Evolutionary conservation across 495 filamentous ascomycete species (phyloP), one percentile per base, ranked within the genome.

Genomic region (Aspergillus hancockii): DNA sequence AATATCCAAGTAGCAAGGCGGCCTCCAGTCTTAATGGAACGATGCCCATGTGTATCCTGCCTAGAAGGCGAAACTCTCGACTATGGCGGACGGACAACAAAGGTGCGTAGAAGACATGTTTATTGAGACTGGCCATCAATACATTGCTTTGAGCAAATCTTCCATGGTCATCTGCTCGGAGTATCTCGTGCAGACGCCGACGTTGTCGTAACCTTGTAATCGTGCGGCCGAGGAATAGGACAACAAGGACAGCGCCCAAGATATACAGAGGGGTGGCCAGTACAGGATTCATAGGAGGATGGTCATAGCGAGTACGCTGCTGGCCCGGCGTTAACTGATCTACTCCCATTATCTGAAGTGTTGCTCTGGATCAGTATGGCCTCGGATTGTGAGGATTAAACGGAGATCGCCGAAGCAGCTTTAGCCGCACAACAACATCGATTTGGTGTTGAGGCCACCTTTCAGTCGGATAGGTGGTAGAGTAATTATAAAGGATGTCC

Each of bases 91-190:
- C 57, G 4, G 67, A 68, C 30, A 70, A 68, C 8, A 77, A 41
- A 23, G 77, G 75, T 22, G 77, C 77, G 62, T 79, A 79, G 13
- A 78, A 63, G 18, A 79, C 16, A 67, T 79, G 70, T 61, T 70
- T 73, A 51, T 79, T 78, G 30, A 78, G 49, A 8, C 41, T 61
- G 25, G 73, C 65, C n/a, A 62, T 66, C 0, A 65, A 2, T 0
- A 28, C 2, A 59, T 41, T 68, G 31, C 63, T 66, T 16, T 41
- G 52, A 0, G 66, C 57, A 14, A 70, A 64, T 32, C 57, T 62
- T 4, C 41, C 59, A 53, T 78, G 75, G 46, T 71, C 61, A 9
- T 68, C 60, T 14, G 41, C 54, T 31, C 61, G 53, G 0, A 61
- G 46, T 3, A 69, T 64, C 9, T 55, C n/a, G 31, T 61, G 66